Base-by-base conservation (phyloP, 768 basidiomycete genomes). In the Gyrodon lividus region DNA sequence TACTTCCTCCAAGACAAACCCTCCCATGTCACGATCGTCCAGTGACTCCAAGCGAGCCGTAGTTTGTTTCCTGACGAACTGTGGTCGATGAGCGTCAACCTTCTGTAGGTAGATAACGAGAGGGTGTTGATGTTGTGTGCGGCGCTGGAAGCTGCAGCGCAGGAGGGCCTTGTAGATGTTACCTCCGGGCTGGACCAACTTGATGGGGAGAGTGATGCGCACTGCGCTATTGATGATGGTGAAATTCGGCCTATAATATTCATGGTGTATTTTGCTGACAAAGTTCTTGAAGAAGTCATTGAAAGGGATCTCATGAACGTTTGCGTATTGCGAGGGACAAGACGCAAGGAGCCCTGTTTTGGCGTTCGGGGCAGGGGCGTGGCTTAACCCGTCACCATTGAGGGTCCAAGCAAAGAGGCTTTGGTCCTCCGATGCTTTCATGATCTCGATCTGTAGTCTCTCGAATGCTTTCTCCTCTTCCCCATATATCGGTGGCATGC, bases 381-480 rank as follows among this genome's bases (percentile, higher is more conserved):
- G 24, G 4, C n/a, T 5, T 33, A 17, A 30, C 33, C 34, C 20
- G 19, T 40, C 39, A 12, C 19, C 17, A 23, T 5, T 23, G 6
- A 23, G 13, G 8, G 17, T 35, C 67, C 65, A 67, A 26, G 65
- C 52, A 16, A 67, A 67, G 39, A 69, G 56, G 5, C 60, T 64
- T 31, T 67, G 65, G 28, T 67, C 66, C 4, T 51, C 39, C 19
- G 26, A 56, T 35, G 40, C 63, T 2, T 26, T 17, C n/a, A 69
- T 56, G 44, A 67, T 47, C 42, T 33, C 56, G 44, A 49, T 44
- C 41, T 69, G 67, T 31, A 70, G 38, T 1, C 61, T 46, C 44
- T 56, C 42, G 44, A 71, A 70, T 2, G 64, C 63, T 2, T 5
- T 55, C 17, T 59, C 46, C 0, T 54, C 63, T 40, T 59, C 55